These are phyloP conservation scores for Polygonum maritimum DNA, from an alignment of 148 eudicot genomes.

Conservation along the genomic window DNA sequence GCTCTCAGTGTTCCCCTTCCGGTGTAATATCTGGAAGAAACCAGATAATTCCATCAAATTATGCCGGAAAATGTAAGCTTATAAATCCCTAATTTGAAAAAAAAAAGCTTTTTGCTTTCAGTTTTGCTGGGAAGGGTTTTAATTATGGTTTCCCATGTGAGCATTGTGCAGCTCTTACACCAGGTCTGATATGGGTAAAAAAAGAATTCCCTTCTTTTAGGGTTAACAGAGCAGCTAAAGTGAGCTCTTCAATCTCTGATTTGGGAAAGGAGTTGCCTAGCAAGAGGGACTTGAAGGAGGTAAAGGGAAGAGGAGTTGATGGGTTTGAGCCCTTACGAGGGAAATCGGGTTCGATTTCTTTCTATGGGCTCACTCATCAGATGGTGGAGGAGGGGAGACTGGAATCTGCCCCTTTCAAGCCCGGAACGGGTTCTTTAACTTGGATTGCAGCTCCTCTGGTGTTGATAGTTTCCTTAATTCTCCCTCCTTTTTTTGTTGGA, in stretches of 20 bases:
- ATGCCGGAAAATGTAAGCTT: conserved; percentile 25
- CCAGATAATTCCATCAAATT: conserved; percentile 10
- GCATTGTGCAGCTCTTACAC: conserved; percentile 20
- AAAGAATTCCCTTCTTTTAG: conserved; percentile 13
- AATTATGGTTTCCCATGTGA: conserved; percentile 14
- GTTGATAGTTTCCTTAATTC: conserved; percentile 51
- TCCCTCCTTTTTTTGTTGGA: conserved; percentile 56
- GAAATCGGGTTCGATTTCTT: conserved; percentile 83
- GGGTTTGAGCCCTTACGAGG: conserved; percentile 62
- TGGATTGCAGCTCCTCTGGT: conserved; percentile 73
- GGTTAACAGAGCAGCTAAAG: neutral
- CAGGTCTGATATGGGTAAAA: conserved; percentile 19
- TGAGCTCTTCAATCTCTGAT: conserved; percentile 1
- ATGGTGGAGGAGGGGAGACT: conserved; percentile 55
- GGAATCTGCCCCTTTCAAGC: conserved; percentile 51
- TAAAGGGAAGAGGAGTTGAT: conserved; percentile 13
- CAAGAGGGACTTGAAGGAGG: conserved; percentile 5
- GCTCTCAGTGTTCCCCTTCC: neutral
- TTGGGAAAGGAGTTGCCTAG: conserved; percentile 8
- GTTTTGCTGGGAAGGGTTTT: neutral
- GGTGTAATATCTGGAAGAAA: neutral
- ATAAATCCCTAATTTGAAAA: neutral
- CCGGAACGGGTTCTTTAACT: conserved; percentile 46
- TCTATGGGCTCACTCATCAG: conserved; percentile 60
- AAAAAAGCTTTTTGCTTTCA: neutral